phyloP scores from a whole-genome alignment of 495 filamentous ascomycete genomes.

The Hypoxylon intermedium region DNA sequence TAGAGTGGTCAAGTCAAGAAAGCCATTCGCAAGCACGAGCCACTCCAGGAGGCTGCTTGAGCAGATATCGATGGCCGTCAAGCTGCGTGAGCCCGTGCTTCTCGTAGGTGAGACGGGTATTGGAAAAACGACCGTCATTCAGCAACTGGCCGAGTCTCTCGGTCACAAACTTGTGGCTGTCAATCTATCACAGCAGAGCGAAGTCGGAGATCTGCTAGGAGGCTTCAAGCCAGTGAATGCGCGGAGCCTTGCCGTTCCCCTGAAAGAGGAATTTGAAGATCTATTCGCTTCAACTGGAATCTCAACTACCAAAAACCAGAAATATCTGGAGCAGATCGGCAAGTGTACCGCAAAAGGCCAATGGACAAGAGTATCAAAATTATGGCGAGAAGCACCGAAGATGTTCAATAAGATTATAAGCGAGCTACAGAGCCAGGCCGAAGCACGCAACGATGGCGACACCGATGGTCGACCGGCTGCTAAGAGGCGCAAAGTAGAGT shows the following conservation, averaged over 20 bases:
- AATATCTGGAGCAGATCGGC: conserved; percentile 77
- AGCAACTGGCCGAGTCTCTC: conserved; percentile 83
- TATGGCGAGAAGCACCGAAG: conserved; percentile 88
- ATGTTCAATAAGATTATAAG: conserved; percentile 78
- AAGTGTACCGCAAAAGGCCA: conserved; percentile 81
- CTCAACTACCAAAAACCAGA: conserved; percentile 82
- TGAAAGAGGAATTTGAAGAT: conserved; percentile 92
- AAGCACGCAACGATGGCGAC: conserved; percentile 44
- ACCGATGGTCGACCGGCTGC: conserved; percentile 65
- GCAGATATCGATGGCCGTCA: conserved; percentile 81
- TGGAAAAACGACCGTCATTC: conserved; percentile 94
- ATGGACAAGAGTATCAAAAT: conserved; percentile 80
- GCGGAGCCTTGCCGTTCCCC: conserved; percentile 82
- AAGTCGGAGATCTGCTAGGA: conserved; percentile 89
- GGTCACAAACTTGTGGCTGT: conserved; percentile 85
- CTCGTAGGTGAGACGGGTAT: conserved; percentile 98
- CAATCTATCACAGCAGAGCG: conserved; percentile 97
- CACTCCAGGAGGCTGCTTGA: conserved; percentile 78
- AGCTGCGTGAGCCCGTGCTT: conserved; percentile 84
- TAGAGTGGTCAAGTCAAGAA: conserved; percentile 53
- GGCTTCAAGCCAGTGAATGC: conserved; percentile 95
- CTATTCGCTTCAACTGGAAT: conserved; percentile 83
- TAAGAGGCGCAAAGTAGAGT: conserved; percentile 85
- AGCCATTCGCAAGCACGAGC: conserved; percentile 75
- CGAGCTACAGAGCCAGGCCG: conserved; percentile 49